These are phyloP conservation scores for Arthrobotrys megalospora DNA, from an alignment of 2,329 filamentous ascomycete genomes.

Conservation along the genomic window DNA sequence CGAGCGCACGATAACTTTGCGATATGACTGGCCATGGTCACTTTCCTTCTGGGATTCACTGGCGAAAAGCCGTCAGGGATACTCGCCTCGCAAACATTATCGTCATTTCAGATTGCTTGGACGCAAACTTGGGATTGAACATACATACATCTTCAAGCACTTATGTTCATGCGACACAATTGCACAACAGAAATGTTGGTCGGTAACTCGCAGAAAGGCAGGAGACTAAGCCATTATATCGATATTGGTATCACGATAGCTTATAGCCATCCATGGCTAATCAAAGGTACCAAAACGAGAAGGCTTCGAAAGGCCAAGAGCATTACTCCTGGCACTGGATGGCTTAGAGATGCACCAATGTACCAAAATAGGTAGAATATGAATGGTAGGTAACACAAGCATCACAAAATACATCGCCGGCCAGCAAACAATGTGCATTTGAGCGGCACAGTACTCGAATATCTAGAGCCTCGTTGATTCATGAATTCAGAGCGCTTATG, in stretches of 20 bases:
- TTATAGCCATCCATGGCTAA: too few species aligned
- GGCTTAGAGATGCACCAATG: too few species aligned
- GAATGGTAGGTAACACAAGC: too few species aligned
- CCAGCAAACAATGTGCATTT: too few species aligned
- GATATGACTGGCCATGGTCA: constrained; percentile 31
- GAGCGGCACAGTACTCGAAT: neutral
- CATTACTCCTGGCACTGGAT: too few species aligned
- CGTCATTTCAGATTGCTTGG: constrained; percentile 16
- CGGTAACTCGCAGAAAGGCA: neutral
- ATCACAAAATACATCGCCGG: too few species aligned
- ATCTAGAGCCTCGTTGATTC: neutral
- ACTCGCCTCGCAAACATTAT: constrained; percentile 14
- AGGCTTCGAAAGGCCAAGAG: too few species aligned
- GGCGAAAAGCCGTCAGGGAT: constrained; percentile 25
- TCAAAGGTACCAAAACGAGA: too few species aligned
- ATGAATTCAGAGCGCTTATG: neutral
- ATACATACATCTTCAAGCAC: neutral
- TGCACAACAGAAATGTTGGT: neutral
- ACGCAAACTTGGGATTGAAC: constrained; percentile 1
- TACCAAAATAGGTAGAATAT: too few species aligned
- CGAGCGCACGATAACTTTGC: constrained; percentile 36
- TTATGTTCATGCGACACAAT: constrained; percentile 13
- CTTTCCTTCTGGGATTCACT: constrained; percentile 10
- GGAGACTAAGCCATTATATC: neutral
- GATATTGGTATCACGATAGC: neutral